Evolutionary conservation across 192 early-diverging fungal genomes (phyloP).

Genomic region (Dispira simplex): DNA sequence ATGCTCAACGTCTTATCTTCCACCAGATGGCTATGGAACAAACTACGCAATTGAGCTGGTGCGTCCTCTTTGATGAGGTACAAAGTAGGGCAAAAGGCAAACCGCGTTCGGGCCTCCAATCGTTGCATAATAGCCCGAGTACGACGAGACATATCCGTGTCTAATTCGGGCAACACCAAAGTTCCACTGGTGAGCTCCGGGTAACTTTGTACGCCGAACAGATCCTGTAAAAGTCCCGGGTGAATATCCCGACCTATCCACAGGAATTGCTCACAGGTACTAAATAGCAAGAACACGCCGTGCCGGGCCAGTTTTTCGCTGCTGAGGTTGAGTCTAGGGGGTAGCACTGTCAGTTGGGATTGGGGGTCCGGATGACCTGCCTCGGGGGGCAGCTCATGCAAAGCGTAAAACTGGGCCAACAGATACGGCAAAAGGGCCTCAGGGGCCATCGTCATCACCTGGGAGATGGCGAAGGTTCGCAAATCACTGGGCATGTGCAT

Average conservation of each 20-base stretch:
- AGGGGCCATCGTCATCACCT: conserved; percentile 65
- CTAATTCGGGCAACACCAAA: conserved; percentile 36
- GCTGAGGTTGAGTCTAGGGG: conserved; percentile 60
- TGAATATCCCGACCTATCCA: conserved; percentile 74
- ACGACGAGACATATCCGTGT: conserved; percentile 56
- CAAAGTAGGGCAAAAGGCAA: conserved; percentile 52
- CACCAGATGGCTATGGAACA: conserved; percentile 78
- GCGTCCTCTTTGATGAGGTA: conserved; percentile 89
- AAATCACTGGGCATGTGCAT: conserved; percentile 62
- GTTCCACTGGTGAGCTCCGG: conserved; percentile 64
- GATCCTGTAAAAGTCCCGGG: conserved; percentile 51
- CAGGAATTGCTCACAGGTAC: conserved; percentile 68
- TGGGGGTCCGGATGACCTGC: conserved; percentile 24
- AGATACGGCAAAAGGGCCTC: conserved; percentile 54
- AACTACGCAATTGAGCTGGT: conserved; percentile 60
- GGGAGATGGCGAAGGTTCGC: conserved; percentile 63
- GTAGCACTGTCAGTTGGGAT: conserved; percentile 51
- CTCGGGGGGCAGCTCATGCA: conserved; percentile 60
- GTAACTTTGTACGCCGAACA: conserved; percentile 66
- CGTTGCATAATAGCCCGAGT: conserved; percentile 62
- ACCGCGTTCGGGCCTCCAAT: conserved; percentile 47
- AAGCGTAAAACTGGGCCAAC: conserved; percentile 65
- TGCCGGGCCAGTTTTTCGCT: conserved; percentile 72
- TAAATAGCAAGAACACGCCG: conserved; percentile 78
- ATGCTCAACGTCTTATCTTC: conserved; percentile 77